Evolutionary conservation across 139 green algal genomes (phyloP).

Genomic region (Mychonastes homosphaera): DNA sequence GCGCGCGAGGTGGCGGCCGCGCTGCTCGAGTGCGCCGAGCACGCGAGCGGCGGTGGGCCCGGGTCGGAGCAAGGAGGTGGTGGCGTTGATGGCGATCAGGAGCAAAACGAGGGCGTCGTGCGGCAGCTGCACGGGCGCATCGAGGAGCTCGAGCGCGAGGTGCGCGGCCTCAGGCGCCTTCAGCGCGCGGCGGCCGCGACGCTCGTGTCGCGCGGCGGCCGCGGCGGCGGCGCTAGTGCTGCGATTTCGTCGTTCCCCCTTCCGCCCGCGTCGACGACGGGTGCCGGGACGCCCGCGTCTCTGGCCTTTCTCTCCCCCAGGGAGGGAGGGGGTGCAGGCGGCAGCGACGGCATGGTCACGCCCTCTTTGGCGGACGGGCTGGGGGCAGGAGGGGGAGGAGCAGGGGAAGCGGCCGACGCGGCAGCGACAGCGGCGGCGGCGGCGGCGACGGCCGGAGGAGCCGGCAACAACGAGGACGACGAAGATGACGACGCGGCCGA

Average conservation of each 20-base stretch:
- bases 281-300: too few species aligned
- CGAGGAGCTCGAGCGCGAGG: slow-evolving; percentile 48
- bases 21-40: too few species aligned
- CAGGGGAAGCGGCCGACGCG: not conserved
- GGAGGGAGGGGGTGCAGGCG: too few species aligned
- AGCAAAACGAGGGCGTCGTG: slow-evolving; percentile 26
- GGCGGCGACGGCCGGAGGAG: too few species aligned
- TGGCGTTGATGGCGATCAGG: not conserved
- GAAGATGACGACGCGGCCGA: not conserved
- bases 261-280: too few species aligned
- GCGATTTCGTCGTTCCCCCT: not conserved
- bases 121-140: slow-evolving; percentile 40
- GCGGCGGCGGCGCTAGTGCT: too few species aligned
- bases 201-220: slow-evolving; percentile 1
- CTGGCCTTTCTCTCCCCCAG: too few species aligned
- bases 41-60: not conserved
- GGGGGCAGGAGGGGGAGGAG: not conserved
- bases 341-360: not conserved
- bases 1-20: not conserved
- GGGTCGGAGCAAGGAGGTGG: not conserved
- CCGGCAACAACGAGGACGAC: too few species aligned
- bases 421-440: not conserved
- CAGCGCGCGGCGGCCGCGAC: slow-evolving; percentile 11
- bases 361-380: not conserved
- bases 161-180: slow-evolving; percentile 23